Evolutionary conservation across 73 alveolate genomes (phyloP).

Genomic region (Blepharisma japonicum): DNA sequence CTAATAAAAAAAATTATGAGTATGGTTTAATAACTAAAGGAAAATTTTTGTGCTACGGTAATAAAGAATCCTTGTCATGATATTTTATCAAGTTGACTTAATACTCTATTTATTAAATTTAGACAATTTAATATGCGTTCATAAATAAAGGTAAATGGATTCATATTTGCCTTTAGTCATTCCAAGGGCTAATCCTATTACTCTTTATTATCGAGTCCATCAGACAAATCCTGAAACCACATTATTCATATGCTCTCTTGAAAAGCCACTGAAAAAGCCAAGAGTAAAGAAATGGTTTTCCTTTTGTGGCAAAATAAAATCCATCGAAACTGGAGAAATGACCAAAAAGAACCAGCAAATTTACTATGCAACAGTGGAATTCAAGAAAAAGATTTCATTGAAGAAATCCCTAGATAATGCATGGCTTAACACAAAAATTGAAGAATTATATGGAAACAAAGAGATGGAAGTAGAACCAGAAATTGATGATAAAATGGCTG

Average conservation of each 20-base stretch:
- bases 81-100: too few species aligned
- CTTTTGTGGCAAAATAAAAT: conserved; percentile 18
- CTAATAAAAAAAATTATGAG: too few species aligned
- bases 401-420: conserved; percentile 2
- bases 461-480: neutral
- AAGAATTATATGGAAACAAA: neutral
- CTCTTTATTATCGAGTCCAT: conserved; percentile 4
- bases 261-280: neutral
- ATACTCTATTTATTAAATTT: too few species aligned
- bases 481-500: conserved; percentile 5
- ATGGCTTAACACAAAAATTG: neutral
- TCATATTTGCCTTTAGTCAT: conserved; percentile 2
- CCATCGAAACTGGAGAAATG: conserved; percentile 11
- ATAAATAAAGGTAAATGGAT: neutral
- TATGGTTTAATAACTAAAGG: too few species aligned
- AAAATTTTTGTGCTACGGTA: too few species aligned
- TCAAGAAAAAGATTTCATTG: neutral
- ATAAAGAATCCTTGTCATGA: too few species aligned
- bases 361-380: conserved; percentile 1
- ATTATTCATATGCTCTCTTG: neutral
- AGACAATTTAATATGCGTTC: too few species aligned
- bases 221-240: neutral
- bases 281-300: conserved; percentile 24
- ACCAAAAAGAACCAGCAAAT: neutral
- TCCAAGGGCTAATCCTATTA: neutral